Conservation (phyloP, 2,329 filamentous ascomycete genomes). For the Pyricularia pennisetigena region DNA sequence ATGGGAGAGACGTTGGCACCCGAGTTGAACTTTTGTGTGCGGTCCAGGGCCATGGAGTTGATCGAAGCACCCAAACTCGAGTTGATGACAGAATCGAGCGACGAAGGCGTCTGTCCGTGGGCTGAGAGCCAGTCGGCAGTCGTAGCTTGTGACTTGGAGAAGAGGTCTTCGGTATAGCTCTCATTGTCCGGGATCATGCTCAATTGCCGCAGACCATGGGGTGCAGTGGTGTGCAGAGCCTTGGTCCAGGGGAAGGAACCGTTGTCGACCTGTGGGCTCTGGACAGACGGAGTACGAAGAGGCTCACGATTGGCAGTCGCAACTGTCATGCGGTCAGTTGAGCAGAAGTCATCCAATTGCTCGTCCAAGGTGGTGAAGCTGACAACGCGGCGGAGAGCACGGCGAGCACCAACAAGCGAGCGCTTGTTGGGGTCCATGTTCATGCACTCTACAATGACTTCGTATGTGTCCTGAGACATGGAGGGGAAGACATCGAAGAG, state of each 20-base stretch:
- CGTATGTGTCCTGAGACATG: conserved; percentile 97
- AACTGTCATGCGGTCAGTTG: conserved; percentile 64
- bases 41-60: conserved; percentile 56
- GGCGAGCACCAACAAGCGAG: conserved; percentile 66
- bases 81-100: conserved; percentile 73
- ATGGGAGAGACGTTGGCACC: conserved; percentile 41
- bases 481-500: conserved; percentile 97
- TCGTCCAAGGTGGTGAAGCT: conserved; percentile 95
- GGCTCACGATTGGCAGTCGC: conserved; percentile 88
- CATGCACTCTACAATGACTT: conserved; percentile 85
- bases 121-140: conserved; percentile 67
- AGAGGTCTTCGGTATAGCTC: conserved; percentile 76
- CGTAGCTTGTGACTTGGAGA: conserved; percentile 64
- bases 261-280: conserved; percentile 70
- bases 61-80: conserved; percentile 76
- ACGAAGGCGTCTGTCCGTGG: conserved; percentile 70
- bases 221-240: conserved; percentile 68
- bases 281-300: conserved; percentile 87
- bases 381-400: conserved; percentile 68
- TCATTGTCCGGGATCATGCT: conserved; percentile 74
- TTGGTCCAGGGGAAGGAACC: conserved; percentile 94
- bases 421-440: conserved; percentile 85
- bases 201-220: conserved; percentile 66
- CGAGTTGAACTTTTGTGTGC: conserved; percentile 22
- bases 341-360: conserved; percentile 85